These are phyloP conservation scores for Echinochloa phyllopogon DNA, from an alignment of 176 grass and related monocot species.

Conservation along the genomic window DNA sequence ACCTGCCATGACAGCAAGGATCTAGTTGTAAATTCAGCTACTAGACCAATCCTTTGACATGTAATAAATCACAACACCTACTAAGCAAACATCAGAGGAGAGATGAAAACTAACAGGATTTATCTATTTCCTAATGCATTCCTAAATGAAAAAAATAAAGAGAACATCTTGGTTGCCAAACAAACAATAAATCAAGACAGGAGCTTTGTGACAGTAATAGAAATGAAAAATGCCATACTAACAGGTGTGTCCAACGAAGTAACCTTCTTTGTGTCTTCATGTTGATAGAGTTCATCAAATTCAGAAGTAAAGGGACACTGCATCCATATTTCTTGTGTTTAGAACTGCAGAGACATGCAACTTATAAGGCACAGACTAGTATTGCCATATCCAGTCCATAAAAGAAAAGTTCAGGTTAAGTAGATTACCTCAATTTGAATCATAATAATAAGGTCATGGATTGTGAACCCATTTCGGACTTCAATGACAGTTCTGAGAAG, in stretches of 20 bases:
- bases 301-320: constrained; percentile 90
- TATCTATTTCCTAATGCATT: neutral
- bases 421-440: constrained; percentile 93
- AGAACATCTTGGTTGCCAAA: constrained; percentile 36
- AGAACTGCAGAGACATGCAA: constrained; percentile 67
- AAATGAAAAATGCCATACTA: too few relatives aligned
- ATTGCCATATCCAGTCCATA: constrained; percentile 8
- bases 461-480: constrained; percentile 98
- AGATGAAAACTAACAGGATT: neutral
- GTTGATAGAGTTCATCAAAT: constrained; percentile 99
- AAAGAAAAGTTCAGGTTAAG: constrained; percentile 27
- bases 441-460: constrained; percentile 97
- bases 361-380: constrained; percentile 36
- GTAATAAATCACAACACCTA: constrained; percentile 5
- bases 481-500: constrained; percentile 87
- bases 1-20: too few relatives aligned
- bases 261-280: constrained; percentile 96
- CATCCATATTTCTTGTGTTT: constrained; percentile 99
- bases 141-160: constrained; percentile 5
- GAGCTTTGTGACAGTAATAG: too few relatives aligned
- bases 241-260: too few relatives aligned
- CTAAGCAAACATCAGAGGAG: neutral
- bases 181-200: constrained; percentile 23
- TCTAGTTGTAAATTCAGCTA: too few relatives aligned
- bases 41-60: constrained; percentile 69